Evolutionary conservation across 1,139 yeast species (phyloP), one percentile per base, ranked within the genome.

Genomic region (Yamadazyma taylorii): DNA sequence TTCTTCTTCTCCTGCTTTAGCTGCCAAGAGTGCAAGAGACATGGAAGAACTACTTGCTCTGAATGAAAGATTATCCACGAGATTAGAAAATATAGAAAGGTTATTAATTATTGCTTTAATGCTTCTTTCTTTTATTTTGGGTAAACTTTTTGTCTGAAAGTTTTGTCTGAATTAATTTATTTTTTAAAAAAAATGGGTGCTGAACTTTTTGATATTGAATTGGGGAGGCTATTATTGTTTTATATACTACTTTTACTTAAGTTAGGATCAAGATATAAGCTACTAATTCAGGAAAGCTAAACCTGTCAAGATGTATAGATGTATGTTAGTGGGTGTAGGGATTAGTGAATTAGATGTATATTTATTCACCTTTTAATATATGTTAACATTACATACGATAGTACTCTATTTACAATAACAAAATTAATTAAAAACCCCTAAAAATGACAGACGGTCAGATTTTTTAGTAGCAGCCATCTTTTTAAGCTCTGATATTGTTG

Each of bases 401-500:
- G 12, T 28, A 16, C n/a, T 11, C 36, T 29, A 34, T 34, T 17
- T 33, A 38, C 38, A 32, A 35, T 24, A 8, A 6, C 16, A n/a
- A 17, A 4, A 10, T 26, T 34, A 40, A 17, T 40, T 35, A 23
- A 49, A 38, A 13, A 17, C 32, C 2, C 52, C 48, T 28, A 51
- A 37, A 25, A 47, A 36, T 6, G 42, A 34, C 16, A n/a, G 15
- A 19, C 16, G 15, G 6, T 14, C n/a, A 14, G 37, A 24, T 7
- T 31, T 22, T 5, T 33, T 34, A 17, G 41, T 35, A 5, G 35
- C 23, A 11, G 40, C 38, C 4, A 43, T 33, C 12, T 33, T 35
- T 24, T 42, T 44, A 12, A 60, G 42, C 11, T 55, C 57, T 21
- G 42, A 51, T 8, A 65, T 52, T 33, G 53, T 47, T 7, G 43